These are phyloP conservation scores for Hawksworthiomyces lignivorus DNA, from an alignment of 2,329 filamentous ascomycete genomes.

Conservation along the genomic window DNA sequence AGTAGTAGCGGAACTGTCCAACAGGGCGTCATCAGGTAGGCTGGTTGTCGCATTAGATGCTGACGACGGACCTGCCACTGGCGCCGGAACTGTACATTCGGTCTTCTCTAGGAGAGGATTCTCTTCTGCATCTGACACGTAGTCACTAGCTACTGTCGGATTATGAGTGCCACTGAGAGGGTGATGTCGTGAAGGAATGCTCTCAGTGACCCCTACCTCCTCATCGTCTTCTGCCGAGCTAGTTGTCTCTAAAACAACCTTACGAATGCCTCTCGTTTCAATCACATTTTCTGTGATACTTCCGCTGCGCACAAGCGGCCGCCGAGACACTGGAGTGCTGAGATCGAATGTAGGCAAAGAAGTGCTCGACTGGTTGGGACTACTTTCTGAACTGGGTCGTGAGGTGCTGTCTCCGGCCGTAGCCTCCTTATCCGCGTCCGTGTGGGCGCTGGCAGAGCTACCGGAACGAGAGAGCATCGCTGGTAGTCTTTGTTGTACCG, in stretches of 20 bases:
- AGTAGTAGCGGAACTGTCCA: too few relatives aligned
- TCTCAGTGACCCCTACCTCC: constrained; percentile 14
- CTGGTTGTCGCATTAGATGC: too few relatives aligned
- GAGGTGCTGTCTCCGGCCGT: not conserved
- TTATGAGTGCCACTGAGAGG: constrained; percentile 5
- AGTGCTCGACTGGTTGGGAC: constrained; percentile 8
- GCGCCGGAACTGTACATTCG: too few relatives aligned
- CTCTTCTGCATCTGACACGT: constrained; percentile 10
- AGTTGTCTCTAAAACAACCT: constrained; percentile 54
- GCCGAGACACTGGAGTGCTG: constrained; percentile 13
- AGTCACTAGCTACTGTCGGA: too few relatives aligned
- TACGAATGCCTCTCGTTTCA: constrained; percentile 65
- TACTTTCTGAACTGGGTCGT: constrained; percentile 13
- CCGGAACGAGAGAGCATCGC: too few relatives aligned
- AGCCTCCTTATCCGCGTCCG: too few relatives aligned
- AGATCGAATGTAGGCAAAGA: constrained; percentile 9
- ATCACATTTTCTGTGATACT: constrained; percentile 75
- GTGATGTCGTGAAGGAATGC: too few relatives aligned
- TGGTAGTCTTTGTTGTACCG: too few relatives aligned
- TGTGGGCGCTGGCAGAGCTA: too few relatives aligned
- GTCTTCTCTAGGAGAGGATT: too few relatives aligned
- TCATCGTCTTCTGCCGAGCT: constrained; percentile 30
- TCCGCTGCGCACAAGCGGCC: constrained; percentile 54
- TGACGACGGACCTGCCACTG: not conserved
- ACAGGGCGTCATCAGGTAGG: too few relatives aligned